Evolutionary conservation across 1,284 basidiomycete genomes (phyloP).

Genomic region (Pholiota adiposa): DNA sequence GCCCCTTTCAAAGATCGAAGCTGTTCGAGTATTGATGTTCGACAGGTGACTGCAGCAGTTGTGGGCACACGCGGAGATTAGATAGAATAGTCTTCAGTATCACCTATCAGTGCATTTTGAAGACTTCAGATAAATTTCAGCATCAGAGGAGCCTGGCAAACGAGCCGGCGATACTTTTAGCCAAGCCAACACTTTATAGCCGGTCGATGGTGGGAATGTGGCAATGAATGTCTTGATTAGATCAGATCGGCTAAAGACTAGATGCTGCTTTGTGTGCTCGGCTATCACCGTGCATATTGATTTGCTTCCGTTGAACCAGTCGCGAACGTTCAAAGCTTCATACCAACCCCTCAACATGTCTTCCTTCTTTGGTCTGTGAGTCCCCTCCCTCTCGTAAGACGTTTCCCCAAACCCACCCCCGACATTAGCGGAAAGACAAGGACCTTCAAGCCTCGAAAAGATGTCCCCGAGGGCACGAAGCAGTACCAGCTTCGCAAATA

Average conservation of each 20-base stretch:
- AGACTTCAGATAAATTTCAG: no score
- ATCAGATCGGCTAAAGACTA: not conserved
- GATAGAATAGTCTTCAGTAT: not conserved
- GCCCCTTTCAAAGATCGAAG: not conserved
- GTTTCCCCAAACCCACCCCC: not conserved
- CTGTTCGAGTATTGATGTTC: not conserved
- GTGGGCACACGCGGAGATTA: not conserved
- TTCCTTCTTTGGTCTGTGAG: conserved; percentile 85
- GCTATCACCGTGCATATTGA: conserved; percentile 9
- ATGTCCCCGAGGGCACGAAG: conserved; percentile 94
- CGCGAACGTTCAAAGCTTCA: not conserved
- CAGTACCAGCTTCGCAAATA: conserved; percentile 97
- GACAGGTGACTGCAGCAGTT: not conserved
- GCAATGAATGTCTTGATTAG: not conserved
- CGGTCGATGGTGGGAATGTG: not conserved
- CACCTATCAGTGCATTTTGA: not conserved
- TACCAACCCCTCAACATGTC: conserved; percentile 58
- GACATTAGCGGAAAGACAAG: conserved; percentile 78
- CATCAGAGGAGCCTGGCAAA: no score
- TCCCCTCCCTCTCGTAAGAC: conserved; percentile 14
- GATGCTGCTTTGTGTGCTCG: not conserved
- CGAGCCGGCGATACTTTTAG: no score
- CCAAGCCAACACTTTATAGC: not conserved
- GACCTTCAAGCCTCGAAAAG: conserved; percentile 96
- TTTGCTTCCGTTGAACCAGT: conserved; percentile 2